These are phyloP conservation scores for Cladorrhinum sp. DNA, from an alignment of 2,329 filamentous ascomycete species.

Conservation along the genomic window DNA sequence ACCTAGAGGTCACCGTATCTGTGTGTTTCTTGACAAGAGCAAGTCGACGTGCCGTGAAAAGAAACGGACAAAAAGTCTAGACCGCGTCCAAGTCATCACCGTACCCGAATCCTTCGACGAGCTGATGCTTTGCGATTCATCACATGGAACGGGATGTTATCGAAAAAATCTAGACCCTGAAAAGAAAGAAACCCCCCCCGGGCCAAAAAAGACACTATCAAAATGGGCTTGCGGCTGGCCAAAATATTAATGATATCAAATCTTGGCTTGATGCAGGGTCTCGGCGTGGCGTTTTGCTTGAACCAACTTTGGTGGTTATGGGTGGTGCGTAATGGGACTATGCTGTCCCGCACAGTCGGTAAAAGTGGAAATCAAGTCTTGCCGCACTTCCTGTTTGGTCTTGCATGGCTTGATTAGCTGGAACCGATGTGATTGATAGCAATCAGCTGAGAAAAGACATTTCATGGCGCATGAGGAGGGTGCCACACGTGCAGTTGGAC, in stretches of 20 bases:
- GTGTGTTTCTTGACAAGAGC: neutral
- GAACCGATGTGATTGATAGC: neutral
- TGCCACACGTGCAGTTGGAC: neutral
- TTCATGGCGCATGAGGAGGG: neutral
- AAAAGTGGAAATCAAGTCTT: neutral
- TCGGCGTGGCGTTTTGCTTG: neutral
- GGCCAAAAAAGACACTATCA: neutral
- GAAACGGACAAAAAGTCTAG: neutral
- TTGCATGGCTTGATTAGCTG: neutral
- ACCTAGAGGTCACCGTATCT: neutral
- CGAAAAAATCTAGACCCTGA: neutral
- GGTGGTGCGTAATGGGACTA: neutral
- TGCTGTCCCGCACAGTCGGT: neutral
- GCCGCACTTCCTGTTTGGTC: neutral
- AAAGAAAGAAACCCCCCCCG: neutral
- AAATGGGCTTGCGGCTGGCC: neutral
- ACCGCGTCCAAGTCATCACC: neutral
- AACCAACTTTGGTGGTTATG: neutral
- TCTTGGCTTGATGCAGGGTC: neutral
- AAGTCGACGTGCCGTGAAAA: neutral
- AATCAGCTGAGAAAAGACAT: neutral
- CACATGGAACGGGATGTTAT: neutral
- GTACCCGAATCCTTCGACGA: neutral
- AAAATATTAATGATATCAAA: neutral
- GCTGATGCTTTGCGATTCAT: neutral